Base-by-base conservation (phyloP, 2,329 filamentous ascomycete genomes). In the Alternaria longipes region DNA sequence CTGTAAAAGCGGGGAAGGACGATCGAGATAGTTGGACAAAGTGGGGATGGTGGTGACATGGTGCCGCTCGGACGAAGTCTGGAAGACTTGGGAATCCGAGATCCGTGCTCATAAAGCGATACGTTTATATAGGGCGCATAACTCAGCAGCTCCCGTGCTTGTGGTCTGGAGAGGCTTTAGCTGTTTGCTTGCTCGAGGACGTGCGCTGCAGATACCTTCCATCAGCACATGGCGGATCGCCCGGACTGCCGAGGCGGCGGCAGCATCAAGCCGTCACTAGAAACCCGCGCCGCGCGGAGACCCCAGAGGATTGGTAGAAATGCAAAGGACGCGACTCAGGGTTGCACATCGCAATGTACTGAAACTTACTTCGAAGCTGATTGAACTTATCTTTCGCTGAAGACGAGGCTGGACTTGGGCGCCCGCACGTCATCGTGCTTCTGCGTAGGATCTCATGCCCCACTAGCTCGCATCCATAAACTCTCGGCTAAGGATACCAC, bases 1-100 rank as follows among this genome's bases (percentile, higher is more conserved):
- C 41, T 49, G 47, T 50, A 46, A 63, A 62, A 61, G 64, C 60
- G 68, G 68, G 68, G 62, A 66, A 60, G 24, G 36, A 40, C 45
- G 36, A 52, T 60, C 26, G 40, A 52, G 53, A 49, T 46, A 36
- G 30, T 20, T 57, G 53, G 45, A 45, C 22, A 47, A 30, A 36
- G 38, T 53, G 36, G 55, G 60, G 42, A 56, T 45, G 24, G 18
- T 14, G 45, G 38, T 28, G 49, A 14, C 36, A 45, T 42, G 36
- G 30, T 41, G 30, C 30, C 46, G 38, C 44, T 36, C 32, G 40
- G 47, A 44, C 54, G 34, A 49, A 44, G 28, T 45, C 38, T 51
- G 56, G 62, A 64, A 32, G 52, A 34, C 62, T 62, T 62, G 59
- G 54, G 26, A 14, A 8, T 47, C 47, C 47, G 52, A n/a, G 16